phyloP scores from a whole-genome alignment of 495 filamentous ascomycete species.

The Chaetomidium leptoderma region DNA sequence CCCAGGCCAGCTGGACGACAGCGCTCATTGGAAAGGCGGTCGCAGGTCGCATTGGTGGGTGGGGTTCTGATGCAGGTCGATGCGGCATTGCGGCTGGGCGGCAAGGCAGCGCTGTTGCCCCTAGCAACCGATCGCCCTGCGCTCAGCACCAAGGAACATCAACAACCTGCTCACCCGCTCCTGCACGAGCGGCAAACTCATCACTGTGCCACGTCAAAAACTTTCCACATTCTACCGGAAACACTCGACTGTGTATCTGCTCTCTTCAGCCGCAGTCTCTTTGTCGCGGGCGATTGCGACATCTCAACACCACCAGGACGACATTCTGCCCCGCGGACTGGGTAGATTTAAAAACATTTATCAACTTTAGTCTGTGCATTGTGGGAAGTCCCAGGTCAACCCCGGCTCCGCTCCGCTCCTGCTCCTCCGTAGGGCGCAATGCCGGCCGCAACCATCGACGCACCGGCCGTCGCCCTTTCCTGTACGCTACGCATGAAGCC shows the following conservation, averaged over 20 bases:
- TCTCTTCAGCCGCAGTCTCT: constrained; percentile 6
- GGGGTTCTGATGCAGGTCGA: neutral
- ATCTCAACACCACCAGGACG: neutral
- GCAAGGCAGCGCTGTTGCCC: constrained; percentile 10
- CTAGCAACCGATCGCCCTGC: constrained; percentile 8
- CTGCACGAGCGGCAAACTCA: constrained; percentile 2
- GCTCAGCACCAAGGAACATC: constrained; percentile 9
- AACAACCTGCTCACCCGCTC: constrained; percentile 2
- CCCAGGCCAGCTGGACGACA: too few relatives aligned
- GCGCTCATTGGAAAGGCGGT: neutral
- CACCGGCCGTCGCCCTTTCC: constrained; percentile 47
- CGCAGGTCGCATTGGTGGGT: neutral
- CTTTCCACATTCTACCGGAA: neutral
- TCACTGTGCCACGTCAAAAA: constrained; percentile 5
- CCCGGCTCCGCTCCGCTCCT: constrained; percentile 12
- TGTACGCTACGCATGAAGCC: too few relatives aligned
- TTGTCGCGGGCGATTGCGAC: constrained; percentile 14
- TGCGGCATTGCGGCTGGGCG: constrained; percentile 1
- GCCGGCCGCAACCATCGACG: constrained; percentile 34
- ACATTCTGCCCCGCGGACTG: neutral
- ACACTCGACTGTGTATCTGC: neutral
- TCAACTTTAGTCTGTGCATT: neutral
- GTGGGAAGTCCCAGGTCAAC: neutral
- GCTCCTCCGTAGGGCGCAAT: constrained; percentile 25
- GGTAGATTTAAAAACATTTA: too few relatives aligned